phyloP scores from a whole-genome alignment of 2,329 filamentous ascomycete species.

The Beauveria rudraprayagi region DNA sequence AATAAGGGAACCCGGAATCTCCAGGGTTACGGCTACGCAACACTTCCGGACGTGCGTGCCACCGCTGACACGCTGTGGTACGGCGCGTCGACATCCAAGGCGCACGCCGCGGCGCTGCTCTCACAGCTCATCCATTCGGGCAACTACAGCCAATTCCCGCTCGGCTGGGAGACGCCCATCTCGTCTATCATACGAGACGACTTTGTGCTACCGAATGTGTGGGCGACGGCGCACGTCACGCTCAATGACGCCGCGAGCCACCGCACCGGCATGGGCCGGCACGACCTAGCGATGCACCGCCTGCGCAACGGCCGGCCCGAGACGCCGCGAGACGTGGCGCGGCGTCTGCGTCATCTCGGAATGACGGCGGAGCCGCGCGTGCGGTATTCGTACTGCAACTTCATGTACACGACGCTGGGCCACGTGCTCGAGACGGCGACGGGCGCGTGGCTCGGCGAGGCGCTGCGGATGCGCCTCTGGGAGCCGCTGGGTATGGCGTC shows the following conservation, averaged over 20 bases:
- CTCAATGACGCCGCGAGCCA: constrained; percentile 48
- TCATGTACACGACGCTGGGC: constrained; percentile 34
- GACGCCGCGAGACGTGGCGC: constrained; percentile 19
- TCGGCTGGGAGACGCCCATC: constrained; percentile 41
- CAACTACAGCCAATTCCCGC: constrained; percentile 16
- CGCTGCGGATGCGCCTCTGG: constrained; percentile 31
- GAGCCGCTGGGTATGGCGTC: constrained; percentile 35
- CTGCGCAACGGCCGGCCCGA: constrained; percentile 20
- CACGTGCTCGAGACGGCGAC: constrained; percentile 32
- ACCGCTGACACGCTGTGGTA: constrained; percentile 44
- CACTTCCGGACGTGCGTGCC: constrained; percentile 30
- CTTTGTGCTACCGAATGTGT: constrained; percentile 40
- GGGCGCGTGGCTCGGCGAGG: constrained; percentile 24
- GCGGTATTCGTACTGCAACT: constrained; percentile 37
- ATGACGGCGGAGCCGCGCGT: constrained; percentile 32
- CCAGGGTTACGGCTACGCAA: constrained; percentile 24
- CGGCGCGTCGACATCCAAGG: constrained; percentile 48
- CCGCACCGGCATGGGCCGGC: constrained; percentile 40
- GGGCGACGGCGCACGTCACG: constrained; percentile 40
- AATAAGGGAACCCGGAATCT: neutral
- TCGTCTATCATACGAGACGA: constrained; percentile 40
- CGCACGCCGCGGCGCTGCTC: constrained; percentile 42
- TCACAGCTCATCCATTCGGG: constrained; percentile 42
- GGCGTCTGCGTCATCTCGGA: constrained; percentile 33
- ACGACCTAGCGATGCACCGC: constrained; percentile 23